phyloP scores from a whole-genome alignment of 306 rosid species.

The Ammopiptanthus mongolicus region DNA sequence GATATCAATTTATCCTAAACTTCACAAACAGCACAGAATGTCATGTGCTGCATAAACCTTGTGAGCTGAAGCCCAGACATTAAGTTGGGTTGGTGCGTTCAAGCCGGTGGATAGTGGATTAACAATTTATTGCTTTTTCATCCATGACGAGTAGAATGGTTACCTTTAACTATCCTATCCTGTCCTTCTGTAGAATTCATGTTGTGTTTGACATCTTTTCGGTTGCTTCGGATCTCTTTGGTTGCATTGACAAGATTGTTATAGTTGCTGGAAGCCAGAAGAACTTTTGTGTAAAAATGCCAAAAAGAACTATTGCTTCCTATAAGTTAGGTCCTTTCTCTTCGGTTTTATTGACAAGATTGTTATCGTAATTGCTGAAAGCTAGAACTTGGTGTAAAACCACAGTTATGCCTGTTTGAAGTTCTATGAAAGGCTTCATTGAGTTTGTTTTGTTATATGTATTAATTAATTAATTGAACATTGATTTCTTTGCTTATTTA shows the following conservation, averaged over 20 bases:
- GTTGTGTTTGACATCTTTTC: neutral
- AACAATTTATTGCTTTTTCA: neutral
- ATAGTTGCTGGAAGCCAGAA: neutral
- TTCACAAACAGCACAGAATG: neutral
- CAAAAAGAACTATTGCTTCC: neutral
- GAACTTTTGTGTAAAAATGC: neutral
- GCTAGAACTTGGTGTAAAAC: neutral
- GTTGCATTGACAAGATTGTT: neutral
- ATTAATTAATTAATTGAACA: neutral
- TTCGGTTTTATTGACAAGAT: neutral
- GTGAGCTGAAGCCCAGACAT: neutral
- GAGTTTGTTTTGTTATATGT: neutral
- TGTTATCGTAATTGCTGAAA: neutral
- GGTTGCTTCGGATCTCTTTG: neutral
- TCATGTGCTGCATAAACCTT: neutral
- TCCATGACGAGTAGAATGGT: neutral
- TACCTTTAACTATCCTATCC: neutral
- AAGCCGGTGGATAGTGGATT: neutral
- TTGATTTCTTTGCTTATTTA: slow-evolving; percentile 27
- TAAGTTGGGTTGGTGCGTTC: slow-evolving; percentile 4
- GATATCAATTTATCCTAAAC: slow-evolving; percentile 1
- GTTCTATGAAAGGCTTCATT: neutral
- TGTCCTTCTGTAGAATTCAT: neutral
- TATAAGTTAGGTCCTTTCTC: neutral
- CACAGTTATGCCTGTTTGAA: slow-evolving; percentile 3